Percentiles rank a stretch among this genome's conserved stretches.
phyloP scores from a whole-genome alignment of 2,329 filamentous ascomycete genomes.

The Paecilomyces fulvus region DNA sequence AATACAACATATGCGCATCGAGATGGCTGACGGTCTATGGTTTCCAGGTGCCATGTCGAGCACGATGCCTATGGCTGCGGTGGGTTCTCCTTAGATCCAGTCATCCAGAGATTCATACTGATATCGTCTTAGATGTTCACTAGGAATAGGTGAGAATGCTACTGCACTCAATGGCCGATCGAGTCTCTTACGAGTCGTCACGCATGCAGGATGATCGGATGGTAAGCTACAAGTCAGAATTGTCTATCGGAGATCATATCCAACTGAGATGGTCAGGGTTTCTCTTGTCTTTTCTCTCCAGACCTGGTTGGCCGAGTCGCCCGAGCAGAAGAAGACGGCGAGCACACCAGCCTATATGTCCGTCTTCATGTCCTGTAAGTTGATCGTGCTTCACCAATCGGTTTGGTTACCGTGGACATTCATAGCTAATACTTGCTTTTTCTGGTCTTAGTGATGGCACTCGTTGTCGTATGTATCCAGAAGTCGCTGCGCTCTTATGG shows the following conservation, averaged over 20 bases:
- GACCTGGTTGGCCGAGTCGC: constrained; percentile 40
- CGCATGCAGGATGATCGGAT: constrained; percentile 51
- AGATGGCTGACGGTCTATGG: constrained; percentile 11
- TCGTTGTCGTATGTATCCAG: constrained; percentile 39
- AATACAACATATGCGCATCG: background rate
- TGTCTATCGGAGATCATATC: background rate
- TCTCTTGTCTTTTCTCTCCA: constrained; percentile 41
- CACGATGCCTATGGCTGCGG: constrained; percentile 87
- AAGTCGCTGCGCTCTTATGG: background rate
- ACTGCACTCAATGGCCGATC: background rate
- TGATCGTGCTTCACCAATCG: constrained; percentile 1
- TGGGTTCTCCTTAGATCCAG: constrained; percentile 31
- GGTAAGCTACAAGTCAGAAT: constrained; percentile 33
- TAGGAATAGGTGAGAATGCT: constrained; percentile 61
- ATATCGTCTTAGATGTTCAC: constrained; percentile 63
- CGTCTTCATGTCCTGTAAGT: constrained; percentile 69
- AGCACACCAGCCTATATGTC: constrained; percentile 66
- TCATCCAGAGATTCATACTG: constrained; percentile 8
- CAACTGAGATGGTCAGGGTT: constrained; percentile 25
- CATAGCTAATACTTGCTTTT: constrained; percentile 9
- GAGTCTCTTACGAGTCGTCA: background rate
- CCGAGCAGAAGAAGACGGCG: constrained; percentile 49
- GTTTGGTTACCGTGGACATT: background rate
- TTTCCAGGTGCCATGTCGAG: constrained; percentile 53
- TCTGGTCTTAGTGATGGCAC: constrained; percentile 48